phyloP scores from a whole-genome alignment of 768 basidiomycete genomes.

The Termitomyces sp. region DNA sequence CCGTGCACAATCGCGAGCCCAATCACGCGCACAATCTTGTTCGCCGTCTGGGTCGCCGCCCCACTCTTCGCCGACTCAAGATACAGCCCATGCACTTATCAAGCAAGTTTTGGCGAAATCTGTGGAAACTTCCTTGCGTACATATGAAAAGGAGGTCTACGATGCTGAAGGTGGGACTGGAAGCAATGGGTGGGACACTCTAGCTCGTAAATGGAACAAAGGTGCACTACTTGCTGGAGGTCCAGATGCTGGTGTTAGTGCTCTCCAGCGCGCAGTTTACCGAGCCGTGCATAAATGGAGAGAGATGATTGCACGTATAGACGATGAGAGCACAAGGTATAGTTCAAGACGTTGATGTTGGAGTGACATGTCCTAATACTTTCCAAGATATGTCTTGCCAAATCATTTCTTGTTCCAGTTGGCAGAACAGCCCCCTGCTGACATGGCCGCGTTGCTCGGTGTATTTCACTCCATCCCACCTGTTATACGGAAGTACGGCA shows the following conservation, averaged over 20 bases:
- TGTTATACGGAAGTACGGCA: constrained; percentile 54
- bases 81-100: constrained; percentile 37
- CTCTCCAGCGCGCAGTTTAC: constrained; percentile 58
- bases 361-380: not conserved
- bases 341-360: not conserved
- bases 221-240: constrained; percentile 34
- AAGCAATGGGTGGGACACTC: constrained; percentile 67
- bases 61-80: constrained; percentile 11
- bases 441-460: constrained; percentile 57
- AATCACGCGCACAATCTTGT: constrained; percentile 35
- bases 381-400: constrained; percentile 59
- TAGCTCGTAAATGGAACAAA: constrained; percentile 84
- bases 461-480: constrained; percentile 56
- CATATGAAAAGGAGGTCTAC: constrained; percentile 66
- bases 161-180: constrained; percentile 62
- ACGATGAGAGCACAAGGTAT: constrained; percentile 83
- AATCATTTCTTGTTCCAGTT: constrained; percentile 72
- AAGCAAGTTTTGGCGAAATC: constrained; percentile 67
- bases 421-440: constrained; percentile 64
- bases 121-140: constrained; percentile 66
- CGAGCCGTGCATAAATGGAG: constrained; percentile 77
- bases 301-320: constrained; percentile 68
- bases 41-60: constrained; percentile 18
- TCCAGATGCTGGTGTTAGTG: constrained; percentile 27
- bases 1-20: constrained; percentile 36